Evolutionary conservation across 768 basidiomycete genomes (phyloP).

Genomic region (Rhizopogon salebrosus): DNA sequence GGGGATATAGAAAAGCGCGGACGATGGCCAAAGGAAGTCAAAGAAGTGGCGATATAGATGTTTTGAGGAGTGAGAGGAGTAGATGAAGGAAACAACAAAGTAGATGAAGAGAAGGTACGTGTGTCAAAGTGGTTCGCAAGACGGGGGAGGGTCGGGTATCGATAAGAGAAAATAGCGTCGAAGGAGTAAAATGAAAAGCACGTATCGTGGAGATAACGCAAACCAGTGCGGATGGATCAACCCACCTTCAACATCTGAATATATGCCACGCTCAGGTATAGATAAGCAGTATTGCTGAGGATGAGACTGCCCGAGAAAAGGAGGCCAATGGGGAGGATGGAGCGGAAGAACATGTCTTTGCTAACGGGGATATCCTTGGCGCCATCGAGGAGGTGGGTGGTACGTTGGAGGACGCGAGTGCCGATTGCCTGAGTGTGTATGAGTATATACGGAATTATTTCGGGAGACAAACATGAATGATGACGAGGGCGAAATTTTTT

Average conservation of each 20-base stretch:
- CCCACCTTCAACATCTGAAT: conserved; percentile 94
- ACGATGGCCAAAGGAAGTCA: too few relatives aligned
- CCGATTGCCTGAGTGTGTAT: conserved; percentile 54
- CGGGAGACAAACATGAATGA: too few relatives aligned
- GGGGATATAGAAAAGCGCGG: too few relatives aligned
- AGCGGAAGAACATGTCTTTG: conserved; percentile 70
- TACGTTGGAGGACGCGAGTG: conserved; percentile 80
- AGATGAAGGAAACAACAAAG: too few relatives aligned
- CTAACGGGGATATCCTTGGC: conserved; percentile 76
- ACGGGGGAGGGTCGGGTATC: too few relatives aligned
- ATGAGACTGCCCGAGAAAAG: conserved; percentile 92
- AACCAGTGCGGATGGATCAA: not conserved
- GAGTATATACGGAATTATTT: not conserved
- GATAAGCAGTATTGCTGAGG: conserved; percentile 88
- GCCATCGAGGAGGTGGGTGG: conserved; percentile 76
- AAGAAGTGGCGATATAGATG: too few relatives aligned
- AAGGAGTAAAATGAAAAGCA: not conserved
- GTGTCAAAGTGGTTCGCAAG: too few relatives aligned
- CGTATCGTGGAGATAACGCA: not conserved
- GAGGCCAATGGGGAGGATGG: conserved; percentile 89
- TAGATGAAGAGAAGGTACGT: not conserved
- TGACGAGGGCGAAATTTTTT: too few relatives aligned
- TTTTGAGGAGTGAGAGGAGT: not conserved
- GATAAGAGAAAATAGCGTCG: not conserved
- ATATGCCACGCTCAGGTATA: conserved; percentile 87